Evolutionary conservation across 306 rosid genomes (phyloP).

Genomic region (Coriaria nepalensis): DNA sequence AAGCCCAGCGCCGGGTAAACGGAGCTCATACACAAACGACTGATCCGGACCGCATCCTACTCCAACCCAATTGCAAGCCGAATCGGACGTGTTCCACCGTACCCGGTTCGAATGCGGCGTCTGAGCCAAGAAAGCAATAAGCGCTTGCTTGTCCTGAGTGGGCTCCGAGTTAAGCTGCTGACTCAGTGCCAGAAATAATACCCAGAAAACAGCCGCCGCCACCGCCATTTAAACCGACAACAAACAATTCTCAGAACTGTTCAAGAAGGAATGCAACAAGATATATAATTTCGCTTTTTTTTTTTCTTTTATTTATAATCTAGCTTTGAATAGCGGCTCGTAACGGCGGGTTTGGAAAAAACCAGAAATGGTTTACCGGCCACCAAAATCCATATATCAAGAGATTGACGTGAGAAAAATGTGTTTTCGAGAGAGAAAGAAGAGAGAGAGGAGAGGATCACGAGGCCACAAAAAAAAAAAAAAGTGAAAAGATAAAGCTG

Average conservation of each 20-base stretch:
- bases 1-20: slow-evolving; percentile 74
- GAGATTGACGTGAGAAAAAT: background rate
- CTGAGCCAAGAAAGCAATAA: slow-evolving; percentile 49
- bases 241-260: too few species aligned
- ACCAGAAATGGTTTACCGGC: slow-evolving; percentile 7
- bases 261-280: slow-evolving; percentile 2
- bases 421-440: background rate
- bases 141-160: slow-evolving; percentile 75
- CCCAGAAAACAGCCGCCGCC: too few species aligned
- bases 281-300: background rate
- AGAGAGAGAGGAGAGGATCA: slow-evolving; percentile 1
- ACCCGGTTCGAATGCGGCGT: slow-evolving; percentile 57
- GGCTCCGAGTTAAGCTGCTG: slow-evolving; percentile 50
- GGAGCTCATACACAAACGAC: slow-evolving; percentile 46
- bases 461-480: slow-evolving; percentile 6
- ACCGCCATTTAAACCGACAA: too few species aligned
- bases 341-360: background rate
- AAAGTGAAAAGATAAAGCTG: slow-evolving; percentile 1
- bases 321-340: background rate
- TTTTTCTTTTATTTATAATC: background rate
- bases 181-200: slow-evolving; percentile 9
- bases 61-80: slow-evolving; percentile 85
- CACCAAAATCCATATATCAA: slow-evolving; percentile 4
- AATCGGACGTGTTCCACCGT: slow-evolving; percentile 62
- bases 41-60: slow-evolving; percentile 37